These are phyloP conservation scores for Arabidopsis suecica DNA, from an alignment of 345 rosid species.

Conservation along the genomic window DNA sequence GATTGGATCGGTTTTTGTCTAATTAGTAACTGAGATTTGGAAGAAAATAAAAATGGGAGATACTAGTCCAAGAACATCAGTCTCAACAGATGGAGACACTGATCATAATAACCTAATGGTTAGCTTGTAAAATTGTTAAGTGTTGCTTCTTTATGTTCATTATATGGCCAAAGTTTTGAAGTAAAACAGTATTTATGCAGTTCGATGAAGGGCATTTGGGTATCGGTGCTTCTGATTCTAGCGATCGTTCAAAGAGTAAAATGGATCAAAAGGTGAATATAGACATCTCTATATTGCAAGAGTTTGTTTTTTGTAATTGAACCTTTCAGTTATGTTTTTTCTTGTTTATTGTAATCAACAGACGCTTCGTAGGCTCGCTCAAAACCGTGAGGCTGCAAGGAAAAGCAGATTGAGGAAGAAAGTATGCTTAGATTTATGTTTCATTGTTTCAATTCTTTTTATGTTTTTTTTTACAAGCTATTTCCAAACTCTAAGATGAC, in stretches of 20 bases:
- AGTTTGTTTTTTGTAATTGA: not conserved
- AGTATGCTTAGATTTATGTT: conserved; percentile 43
- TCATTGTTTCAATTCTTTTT: conserved; percentile 4
- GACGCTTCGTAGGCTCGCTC: conserved; percentile 96
- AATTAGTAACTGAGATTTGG: conserved; percentile 43
- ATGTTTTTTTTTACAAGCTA: not conserved
- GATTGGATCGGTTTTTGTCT: conserved; percentile 46
- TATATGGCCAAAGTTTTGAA: conserved; percentile 14
- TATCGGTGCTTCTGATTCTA: conserved; percentile 68
- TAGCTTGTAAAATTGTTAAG: conserved; percentile 33
- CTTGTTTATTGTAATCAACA: conserved; percentile 45
- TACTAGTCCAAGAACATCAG: conserved; percentile 81
- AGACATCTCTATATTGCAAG: not conserved
- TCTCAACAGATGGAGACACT: conserved; percentile 77
- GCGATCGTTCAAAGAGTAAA: conserved; percentile 85
- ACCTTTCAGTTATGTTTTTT: conserved; percentile 16
- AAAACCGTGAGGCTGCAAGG: conserved; percentile 99
- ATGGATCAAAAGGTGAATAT: conserved; percentile 80
- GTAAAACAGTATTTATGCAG: conserved; percentile 51
- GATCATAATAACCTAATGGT: conserved; percentile 79
- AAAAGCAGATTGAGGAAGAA: conserved; percentile 95
- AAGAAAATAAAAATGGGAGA: conserved; percentile 64
- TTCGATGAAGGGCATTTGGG: conserved; percentile 60
- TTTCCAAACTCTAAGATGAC: conserved; percentile 18
- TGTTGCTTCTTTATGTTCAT: conserved; percentile 17